These are phyloP conservation scores for Santalum album DNA, from an alignment of 164 flowering plant species.

Conservation along the genomic window DNA sequence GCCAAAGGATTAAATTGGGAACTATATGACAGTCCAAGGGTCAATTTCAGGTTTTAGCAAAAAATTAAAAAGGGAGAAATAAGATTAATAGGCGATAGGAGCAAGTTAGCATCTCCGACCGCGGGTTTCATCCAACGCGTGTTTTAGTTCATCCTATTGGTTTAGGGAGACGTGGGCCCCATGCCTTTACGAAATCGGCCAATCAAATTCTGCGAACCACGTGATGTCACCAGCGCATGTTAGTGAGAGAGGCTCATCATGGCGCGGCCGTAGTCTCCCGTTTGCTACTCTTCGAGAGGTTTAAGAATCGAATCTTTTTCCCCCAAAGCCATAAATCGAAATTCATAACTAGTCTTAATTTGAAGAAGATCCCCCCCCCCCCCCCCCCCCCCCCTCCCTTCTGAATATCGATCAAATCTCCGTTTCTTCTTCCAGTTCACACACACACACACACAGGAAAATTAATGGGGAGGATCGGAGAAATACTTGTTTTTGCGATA, in stretches of 20 bases:
- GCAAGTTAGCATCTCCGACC: too few species aligned
- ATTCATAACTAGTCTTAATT: too few species aligned
- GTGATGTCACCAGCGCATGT: slow-evolving; percentile 5
- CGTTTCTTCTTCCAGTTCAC: not conserved
- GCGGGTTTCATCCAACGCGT: slow-evolving; percentile 2
- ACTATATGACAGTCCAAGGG: too few species aligned
- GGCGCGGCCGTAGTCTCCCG: not conserved
- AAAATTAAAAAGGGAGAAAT: too few species aligned
- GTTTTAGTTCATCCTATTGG: slow-evolving; percentile 12
- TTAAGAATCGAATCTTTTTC: too few species aligned
- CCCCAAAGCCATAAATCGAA: not conserved
- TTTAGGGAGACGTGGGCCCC: slow-evolving; percentile 6
- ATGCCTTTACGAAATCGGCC: slow-evolving; percentile 6
- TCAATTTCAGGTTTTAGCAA: too few species aligned
- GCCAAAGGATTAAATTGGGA: too few species aligned
- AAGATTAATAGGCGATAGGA: too few species aligned
- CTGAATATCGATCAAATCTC: not conserved
- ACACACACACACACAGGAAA: not conserved
- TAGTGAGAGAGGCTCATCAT: not conserved
- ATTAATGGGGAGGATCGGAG: slow-evolving; percentile 15
- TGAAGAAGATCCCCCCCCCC: too few species aligned
- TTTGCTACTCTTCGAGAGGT: not conserved
- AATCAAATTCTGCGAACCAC: slow-evolving; percentile 27
- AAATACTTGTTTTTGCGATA: slow-evolving; percentile 7
- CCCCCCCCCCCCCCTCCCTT: too few species aligned